Evolutionary conservation across 2,329 filamentous ascomycete genomes (phyloP), one percentile per base, ranked within the genome.

Genomic region (Xylaria sp.): DNA sequence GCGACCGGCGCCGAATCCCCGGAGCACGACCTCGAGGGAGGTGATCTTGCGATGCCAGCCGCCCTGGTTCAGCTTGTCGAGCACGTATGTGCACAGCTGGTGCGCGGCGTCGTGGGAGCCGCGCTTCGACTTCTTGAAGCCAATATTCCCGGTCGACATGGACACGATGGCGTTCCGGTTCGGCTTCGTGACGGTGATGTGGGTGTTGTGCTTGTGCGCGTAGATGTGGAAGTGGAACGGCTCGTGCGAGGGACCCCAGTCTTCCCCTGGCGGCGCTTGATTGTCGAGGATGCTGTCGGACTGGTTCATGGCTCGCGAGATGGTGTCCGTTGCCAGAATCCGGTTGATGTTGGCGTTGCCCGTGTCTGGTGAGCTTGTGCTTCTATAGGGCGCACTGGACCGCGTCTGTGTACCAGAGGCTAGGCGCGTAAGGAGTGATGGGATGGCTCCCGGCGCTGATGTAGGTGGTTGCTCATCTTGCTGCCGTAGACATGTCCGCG

Each of bases 121-220:
- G 72, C 96, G 89, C 58, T 90, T 89, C 19, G 89, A 85, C 82
- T 98, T 97, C 76, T 86, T 88, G 83, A 98, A 98, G n/a, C 95
- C 95, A 68, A 99, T 89, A 77, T 97, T 94, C 57, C 96, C 96
- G 67, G 90, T 88, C 1, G 92, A 92, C 74, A 97, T 81, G 12
- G 91, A 93, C 71, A 99, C 85, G 72, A 98, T 87, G 32, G 93
- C 88, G 71, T 93, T 88, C 56, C 91, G 87, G 79, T 93, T 90
- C 32, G 96, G 94, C 76, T 91, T 90, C 24, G 94, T 93, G 73
- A 98, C 88, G 1, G 94, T 98, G 76, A 99, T 88, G 81, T 98
- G 93, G 21, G 93, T 96, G 84, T 99, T 99, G 87, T 98, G 96
- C 83, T 93, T 97, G 79, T 92, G 91, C 32, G 92, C 84, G 82